These are phyloP conservation scores for Sporothrix variecibatus DNA, from an alignment of 2,329 filamentous ascomycete species.

Conservation along the genomic window DNA sequence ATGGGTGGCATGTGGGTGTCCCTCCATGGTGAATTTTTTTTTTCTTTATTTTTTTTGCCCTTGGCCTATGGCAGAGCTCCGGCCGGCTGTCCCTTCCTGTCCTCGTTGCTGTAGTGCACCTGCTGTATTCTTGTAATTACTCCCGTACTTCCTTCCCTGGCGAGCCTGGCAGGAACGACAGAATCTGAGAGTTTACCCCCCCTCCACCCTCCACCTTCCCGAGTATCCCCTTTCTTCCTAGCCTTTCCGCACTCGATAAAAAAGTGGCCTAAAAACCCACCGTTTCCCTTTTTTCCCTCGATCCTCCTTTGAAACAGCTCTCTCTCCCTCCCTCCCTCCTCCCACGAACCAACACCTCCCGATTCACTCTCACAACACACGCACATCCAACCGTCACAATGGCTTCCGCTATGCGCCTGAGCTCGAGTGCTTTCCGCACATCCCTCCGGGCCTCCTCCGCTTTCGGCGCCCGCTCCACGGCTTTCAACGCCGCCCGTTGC, in stretches of 20 bases:
- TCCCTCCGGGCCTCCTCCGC: slow-evolving; percentile 64
- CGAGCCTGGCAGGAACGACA: neutral
- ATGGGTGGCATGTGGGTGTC: neutral
- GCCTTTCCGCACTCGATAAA: slow-evolving; percentile 22
- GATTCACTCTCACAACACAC: slow-evolving; percentile 3
- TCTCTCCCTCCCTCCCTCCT: slow-evolving; percentile 26
- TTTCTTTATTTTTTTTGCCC: neutral
- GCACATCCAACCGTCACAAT: slow-evolving; percentile 53
- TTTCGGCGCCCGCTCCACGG: slow-evolving; percentile 67
- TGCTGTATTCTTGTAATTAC: neutral
- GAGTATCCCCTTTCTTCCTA: slow-evolving; percentile 24
- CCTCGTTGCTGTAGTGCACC: neutral
- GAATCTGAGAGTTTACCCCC: neutral
- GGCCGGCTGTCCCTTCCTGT: neutral
- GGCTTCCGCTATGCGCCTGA: slow-evolving; percentile 80
- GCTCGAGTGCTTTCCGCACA: slow-evolving; percentile 78
- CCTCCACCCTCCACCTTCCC: slow-evolving; percentile 18
- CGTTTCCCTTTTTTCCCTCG: slow-evolving; percentile 30
- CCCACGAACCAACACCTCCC: slow-evolving; percentile 36
- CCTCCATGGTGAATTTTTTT: neutral
- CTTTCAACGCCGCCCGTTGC: slow-evolving; percentile 82
- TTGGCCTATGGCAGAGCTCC: neutral
- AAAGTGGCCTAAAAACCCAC: slow-evolving; percentile 27
- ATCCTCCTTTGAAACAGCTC: slow-evolving; percentile 1
- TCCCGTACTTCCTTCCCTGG: slow-evolving; percentile 18